Evolutionary conservation across 257 asterid species (phyloP), one percentile per base, ranked within the genome.

Genomic region (Misopates orontium): DNA sequence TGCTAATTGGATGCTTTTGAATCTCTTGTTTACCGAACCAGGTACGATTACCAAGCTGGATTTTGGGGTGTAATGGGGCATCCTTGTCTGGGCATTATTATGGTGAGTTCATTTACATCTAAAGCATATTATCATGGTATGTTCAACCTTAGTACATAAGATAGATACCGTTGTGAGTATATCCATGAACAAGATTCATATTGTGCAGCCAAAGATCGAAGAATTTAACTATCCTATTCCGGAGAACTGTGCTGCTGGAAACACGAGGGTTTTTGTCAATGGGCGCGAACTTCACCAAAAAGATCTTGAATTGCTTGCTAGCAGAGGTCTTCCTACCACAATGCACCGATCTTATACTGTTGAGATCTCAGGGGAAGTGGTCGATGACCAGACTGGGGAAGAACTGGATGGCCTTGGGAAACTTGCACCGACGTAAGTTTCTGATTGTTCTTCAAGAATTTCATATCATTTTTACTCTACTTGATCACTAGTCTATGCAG

Each of bases 31-130:
- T 10, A 45, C 58, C 41, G 39, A 64, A 67, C 53, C 78, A 93
- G 99, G 99, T 93, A 90, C 21, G 99, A 93, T 60, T 64, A 60
- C 54, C 79, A 79, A 64, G 99, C 97, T 39, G 99, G 99, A 68
- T 93, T 93, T 80, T 93, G 99, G 99, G 99, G 99, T 53, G 96
- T 87, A 81, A 84, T 93, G 87, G 97, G 96, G 65, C 83, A 86
- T 75, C 91, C 92, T 54, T 93, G 99, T 72, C 78, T 85, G 22
- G 99, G 99, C 60, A 85, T 93, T 64, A 73, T 87, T 70, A 81
- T 82, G 94, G 99, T 93, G 81, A 71, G 95, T 74, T 75, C 67
- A 60, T 50, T 48, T 49, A 64, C 61, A 36, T 58, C 50, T 60
- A 25, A 41, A 41, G 28, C 23, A 39, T 21, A 61, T 14, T 19